phyloP scores from a whole-genome alignment of 345 rosid species.

The Dipteronia sinensis region DNA sequence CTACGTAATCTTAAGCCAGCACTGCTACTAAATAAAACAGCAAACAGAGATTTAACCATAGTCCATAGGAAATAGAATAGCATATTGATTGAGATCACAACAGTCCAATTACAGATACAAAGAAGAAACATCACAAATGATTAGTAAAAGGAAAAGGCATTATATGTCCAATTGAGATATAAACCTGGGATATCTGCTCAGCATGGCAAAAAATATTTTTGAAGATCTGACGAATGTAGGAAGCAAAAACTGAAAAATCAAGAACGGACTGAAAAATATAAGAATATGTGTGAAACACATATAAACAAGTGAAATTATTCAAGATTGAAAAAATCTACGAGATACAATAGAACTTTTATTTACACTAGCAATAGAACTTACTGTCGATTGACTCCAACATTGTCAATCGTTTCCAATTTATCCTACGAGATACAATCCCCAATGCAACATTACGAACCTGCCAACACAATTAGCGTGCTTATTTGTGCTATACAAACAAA shows the following conservation, averaged over 20 bases:
- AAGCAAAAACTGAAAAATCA: constrained; percentile 67
- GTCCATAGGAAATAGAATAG: background rate
- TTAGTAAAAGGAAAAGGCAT: background rate
- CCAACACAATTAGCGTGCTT: background rate
- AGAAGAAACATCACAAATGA: background rate
- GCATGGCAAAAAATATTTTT: constrained; percentile 88
- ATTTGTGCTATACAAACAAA: background rate
- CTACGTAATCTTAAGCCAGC: background rate
- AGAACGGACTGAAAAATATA: constrained; percentile 5
- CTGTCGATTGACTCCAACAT: constrained; percentile 78
- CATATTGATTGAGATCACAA: background rate
- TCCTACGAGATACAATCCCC: constrained; percentile 91
- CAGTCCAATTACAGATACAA: background rate
- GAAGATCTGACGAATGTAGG: constrained; percentile 84
- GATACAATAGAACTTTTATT: background rate
- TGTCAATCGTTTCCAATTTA: constrained; percentile 83
- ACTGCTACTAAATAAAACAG: background rate
- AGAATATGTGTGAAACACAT: constrained; percentile 11
- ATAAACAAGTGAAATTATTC: background rate
- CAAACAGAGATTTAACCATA: background rate
- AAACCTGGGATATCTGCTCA: constrained; percentile 94
- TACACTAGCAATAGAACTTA: constrained; percentile 37
- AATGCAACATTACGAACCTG: constrained; percentile 87
- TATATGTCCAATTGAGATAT: background rate
- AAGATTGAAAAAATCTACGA: background rate